phyloP scores from a whole-genome alignment of 805 yeast genomes.

The Nakazawaea holstii region DNA sequence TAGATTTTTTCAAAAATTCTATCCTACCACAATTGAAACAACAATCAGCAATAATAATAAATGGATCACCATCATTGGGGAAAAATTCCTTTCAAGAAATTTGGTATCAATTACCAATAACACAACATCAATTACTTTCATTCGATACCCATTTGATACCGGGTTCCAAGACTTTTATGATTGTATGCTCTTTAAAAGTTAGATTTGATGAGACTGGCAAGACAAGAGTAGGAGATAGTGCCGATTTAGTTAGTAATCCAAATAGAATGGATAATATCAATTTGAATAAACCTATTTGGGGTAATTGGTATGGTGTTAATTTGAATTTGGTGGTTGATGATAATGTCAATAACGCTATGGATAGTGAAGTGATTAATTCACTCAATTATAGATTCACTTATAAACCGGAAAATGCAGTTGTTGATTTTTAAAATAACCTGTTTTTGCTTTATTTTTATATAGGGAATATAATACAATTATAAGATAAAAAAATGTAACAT shows the following conservation, averaged over 20 bases:
- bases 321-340: conserved; percentile 58
- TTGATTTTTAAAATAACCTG: conserved; percentile 7
- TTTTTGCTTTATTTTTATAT: too few species aligned
- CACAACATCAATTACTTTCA: conserved; percentile 60
- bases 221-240: conserved; percentile 58
- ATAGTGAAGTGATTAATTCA: conserved; percentile 47
- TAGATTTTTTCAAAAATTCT: conserved; percentile 16
- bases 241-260: conserved; percentile 37
- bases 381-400: conserved; percentile 64
- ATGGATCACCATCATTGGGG: conserved; percentile 53
- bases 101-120: conserved; percentile 51
- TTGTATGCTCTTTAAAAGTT: conserved; percentile 51
- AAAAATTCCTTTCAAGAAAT: conserved; percentile 48
- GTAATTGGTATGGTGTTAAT: conserved; percentile 67
- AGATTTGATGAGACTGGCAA: conserved; percentile 73
- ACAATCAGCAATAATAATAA: conserved; percentile 47
- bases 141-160: conserved; percentile 66
- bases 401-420: conserved; percentile 48
- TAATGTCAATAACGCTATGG: conserved; percentile 27
- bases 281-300: conserved; percentile 50
- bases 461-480: background rate
- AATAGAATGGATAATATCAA: conserved; percentile 13
- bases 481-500: too few species aligned
- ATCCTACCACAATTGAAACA: conserved; percentile 44
- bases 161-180: conserved; percentile 50